Percentiles rank a stretch among this genome's conserved stretches.
phyloP scores from a whole-genome alignment of 1,139 yeast genomes.

The Saccharomyces hybrid region DNA sequence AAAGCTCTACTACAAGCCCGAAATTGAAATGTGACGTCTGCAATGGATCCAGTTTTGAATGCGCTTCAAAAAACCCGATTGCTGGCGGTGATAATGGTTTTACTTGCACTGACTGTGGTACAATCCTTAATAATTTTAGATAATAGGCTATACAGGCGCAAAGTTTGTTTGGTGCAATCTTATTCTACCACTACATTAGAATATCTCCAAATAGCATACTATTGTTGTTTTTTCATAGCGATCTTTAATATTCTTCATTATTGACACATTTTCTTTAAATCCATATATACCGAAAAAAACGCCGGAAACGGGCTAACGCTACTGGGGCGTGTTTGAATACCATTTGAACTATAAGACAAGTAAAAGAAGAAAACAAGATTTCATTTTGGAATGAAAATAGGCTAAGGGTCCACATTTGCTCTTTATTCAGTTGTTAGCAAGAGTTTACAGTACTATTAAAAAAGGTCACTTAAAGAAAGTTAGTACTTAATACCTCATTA shows the following conservation, averaged over 20 bases:
- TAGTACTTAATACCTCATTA: background rate
- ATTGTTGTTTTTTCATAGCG: background rate
- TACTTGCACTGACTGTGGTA: constrained; percentile 22
- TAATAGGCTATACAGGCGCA: background rate
- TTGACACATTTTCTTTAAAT: background rate
- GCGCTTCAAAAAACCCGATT: constrained; percentile 7
- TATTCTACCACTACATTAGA: background rate
- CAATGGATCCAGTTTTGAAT: constrained; percentile 31
- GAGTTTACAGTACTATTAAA: background rate
- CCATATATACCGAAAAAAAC: background rate
- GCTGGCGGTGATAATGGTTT: constrained; percentile 12
- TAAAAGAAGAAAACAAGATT: background rate
- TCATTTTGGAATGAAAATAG: too few species aligned
- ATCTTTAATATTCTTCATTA: background rate
- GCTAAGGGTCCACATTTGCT: background rate
- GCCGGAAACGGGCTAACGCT: background rate
- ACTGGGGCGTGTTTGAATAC: background rate
- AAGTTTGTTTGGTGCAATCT: too few species aligned
- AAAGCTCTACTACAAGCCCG: constrained; percentile 1
- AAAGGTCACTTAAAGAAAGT: background rate
- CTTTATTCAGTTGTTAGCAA: background rate
- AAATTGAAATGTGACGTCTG: constrained; percentile 31
- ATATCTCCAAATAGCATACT: background rate
- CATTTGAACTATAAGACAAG: background rate
- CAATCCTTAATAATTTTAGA: constrained; percentile 19